Base-by-base conservation (phyloP, 352 stramenopile genomes). In the Stramenopiles sp. region DNA sequence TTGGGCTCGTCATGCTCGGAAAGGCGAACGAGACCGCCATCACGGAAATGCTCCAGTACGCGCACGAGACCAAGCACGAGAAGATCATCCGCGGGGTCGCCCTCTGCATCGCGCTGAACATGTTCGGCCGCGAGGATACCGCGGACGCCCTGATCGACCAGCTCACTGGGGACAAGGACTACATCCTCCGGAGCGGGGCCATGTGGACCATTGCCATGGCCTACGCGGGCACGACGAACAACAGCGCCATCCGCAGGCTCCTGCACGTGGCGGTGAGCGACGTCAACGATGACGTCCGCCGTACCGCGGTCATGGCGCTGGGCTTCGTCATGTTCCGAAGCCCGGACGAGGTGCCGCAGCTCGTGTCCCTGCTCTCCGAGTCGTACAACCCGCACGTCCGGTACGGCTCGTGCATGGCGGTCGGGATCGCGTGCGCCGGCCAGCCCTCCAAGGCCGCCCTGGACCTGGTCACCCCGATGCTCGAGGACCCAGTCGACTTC, bases 311-410 rank as follows among this genome's bases (percentile, higher is more conserved):
- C 4, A 98, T 89, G 12, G 93, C 88, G 43, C 79, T 99, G 25
- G 95, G 95, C 34, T 98, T 99, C 77, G 92, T 99, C 34, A 81
- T 99, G 73, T 98, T 97, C 85, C 94, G 96, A 73, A 96, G 90
- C 33, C 93, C 94, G 6, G 90, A 98, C 76, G 91, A 96, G 74
- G 84, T 94, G 73, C 84, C 84, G 6, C 77, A 89, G 73, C 78
- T 96, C 37, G 90, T 97, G 35, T 90, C 87, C 49, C 83, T 99
- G 34, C 82, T 99, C n/a, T 86, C 96, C 0, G 95, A 99, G 78
- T 97, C 88, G 78, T 99, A 98, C 83, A 99, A 99, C 84, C 93
- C 96, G 37, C 94, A 99, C 84, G 95, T 99, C 34, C 91, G 96
- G 53, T 99, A 99, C 82, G 95, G 94, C 4, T 93, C 94, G 75